phyloP scores from a whole-genome alignment of 768 basidiomycete species.

The Pleurotus eryngii region DNA sequence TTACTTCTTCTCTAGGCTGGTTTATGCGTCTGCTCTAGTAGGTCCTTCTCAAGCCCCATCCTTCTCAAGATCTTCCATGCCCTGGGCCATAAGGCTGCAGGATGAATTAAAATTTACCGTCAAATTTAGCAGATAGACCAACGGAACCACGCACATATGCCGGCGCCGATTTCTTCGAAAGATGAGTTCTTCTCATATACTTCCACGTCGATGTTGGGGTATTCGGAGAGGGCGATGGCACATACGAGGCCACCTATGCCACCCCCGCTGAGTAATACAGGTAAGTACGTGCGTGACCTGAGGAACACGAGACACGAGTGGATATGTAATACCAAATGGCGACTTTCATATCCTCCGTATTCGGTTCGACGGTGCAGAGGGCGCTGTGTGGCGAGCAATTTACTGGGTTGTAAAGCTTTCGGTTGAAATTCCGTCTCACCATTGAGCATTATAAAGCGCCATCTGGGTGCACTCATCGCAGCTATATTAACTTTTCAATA shows the following conservation, averaged over 20 bases:
- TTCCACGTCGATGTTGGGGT: constrained; percentile 28
- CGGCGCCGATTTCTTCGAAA: background rate
- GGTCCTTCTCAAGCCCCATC: background rate
- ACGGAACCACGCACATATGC: background rate
- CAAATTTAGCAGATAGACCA: background rate
- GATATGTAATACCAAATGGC: background rate
- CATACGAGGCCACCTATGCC: background rate
- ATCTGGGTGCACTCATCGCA: background rate
- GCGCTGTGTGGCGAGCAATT: background rate
- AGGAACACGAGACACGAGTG: background rate
- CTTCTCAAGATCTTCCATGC: background rate
- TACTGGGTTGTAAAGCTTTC: background rate
- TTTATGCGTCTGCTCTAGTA: background rate
- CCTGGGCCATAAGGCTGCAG: background rate
- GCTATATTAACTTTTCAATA: background rate
- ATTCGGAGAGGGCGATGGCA: constrained; percentile 7
- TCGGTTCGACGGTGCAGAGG: background rate
- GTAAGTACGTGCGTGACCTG: background rate
- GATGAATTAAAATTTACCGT: background rate
- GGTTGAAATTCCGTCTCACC: background rate
- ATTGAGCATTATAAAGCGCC: background rate
- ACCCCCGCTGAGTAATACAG: background rate
- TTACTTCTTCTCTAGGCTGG: background rate
- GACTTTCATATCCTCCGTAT: background rate
- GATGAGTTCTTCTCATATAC: constrained; percentile 22